phyloP scores from a whole-genome alignment of 1,139 yeast species.

The Taphrina sp. region DNA sequence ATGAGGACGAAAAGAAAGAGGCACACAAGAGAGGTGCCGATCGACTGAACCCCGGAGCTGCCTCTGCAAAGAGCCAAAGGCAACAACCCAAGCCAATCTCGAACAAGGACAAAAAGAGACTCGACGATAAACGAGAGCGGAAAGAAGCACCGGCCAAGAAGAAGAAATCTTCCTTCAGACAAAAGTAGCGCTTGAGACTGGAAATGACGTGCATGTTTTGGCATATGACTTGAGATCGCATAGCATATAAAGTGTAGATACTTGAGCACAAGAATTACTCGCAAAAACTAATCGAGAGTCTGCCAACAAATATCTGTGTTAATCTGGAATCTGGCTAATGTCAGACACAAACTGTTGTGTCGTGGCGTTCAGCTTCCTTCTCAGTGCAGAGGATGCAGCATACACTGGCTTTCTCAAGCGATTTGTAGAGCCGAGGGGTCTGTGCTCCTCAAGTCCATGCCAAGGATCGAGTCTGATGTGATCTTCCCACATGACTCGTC shows the following conservation, averaged over 20 bases:
- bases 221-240: too few species aligned
- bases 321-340: neutral
- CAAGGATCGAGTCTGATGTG: neutral
- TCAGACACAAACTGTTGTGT: neutral
- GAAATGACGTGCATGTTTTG: too few species aligned
- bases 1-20: conserved; percentile 63
- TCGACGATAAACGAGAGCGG: conserved; percentile 21
- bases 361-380: neutral
- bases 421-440: neutral
- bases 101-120: conserved; percentile 30
- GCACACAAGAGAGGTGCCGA: conserved; percentile 15
- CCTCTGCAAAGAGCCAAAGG: conserved; percentile 2
- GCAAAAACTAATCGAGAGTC: too few species aligned
- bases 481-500: neutral
- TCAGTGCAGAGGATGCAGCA: neutral
- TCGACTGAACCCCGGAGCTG: conserved; percentile 21
- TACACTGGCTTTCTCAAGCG: neutral
- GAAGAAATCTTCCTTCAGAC: conserved; percentile 24
- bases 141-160: conserved; percentile 14
- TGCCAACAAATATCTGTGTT: too few species aligned
- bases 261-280: too few species aligned
- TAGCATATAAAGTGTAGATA: too few species aligned
- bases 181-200: neutral
- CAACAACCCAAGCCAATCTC: conserved; percentile 22
- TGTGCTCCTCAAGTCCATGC: neutral